These are phyloP conservation scores for Russula emetica DNA, from an alignment of 768 basidiomycete genomes.

Conservation along the genomic window DNA sequence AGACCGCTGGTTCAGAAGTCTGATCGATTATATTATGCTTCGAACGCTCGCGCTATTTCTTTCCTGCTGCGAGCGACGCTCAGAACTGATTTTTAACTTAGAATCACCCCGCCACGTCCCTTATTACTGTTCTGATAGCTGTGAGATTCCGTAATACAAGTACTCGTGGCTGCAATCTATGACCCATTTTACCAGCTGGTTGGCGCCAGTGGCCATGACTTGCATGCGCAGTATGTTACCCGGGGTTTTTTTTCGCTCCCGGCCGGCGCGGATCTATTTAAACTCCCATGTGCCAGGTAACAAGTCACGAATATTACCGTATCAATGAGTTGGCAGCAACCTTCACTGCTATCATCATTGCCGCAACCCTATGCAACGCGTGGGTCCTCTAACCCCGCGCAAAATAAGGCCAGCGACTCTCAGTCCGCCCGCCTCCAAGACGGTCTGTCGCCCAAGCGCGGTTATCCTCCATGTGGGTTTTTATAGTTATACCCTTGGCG, in stretches of 20 bases:
- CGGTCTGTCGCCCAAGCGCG: neutral
- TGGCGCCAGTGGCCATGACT: too few species aligned
- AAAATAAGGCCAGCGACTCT: neutral
- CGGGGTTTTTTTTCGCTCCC: too few species aligned
- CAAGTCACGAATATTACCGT: too few species aligned
- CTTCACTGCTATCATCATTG: neutral
- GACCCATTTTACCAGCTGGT: too few species aligned
- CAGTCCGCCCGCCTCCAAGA: neutral
- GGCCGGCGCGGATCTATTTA: neutral
- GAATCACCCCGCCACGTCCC: neutral
- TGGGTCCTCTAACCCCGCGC: neutral
- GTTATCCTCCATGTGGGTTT: neutral
- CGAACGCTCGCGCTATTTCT: neutral
- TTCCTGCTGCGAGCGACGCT: neutral
- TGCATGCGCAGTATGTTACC: too few species aligned
- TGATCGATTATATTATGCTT: neutral
- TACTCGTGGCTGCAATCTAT: neutral
- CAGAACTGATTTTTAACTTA: neutral
- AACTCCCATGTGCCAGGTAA: neutral
- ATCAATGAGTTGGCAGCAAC: neutral
- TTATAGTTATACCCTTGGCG: neutral
- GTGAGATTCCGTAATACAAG: neutral
- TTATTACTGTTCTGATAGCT: neutral
- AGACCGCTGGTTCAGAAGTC: neutral
- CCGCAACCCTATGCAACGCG: neutral